Evolutionary conservation across 345 rosid species (phyloP).

Genomic region (Eucalyptus brandiana): DNA sequence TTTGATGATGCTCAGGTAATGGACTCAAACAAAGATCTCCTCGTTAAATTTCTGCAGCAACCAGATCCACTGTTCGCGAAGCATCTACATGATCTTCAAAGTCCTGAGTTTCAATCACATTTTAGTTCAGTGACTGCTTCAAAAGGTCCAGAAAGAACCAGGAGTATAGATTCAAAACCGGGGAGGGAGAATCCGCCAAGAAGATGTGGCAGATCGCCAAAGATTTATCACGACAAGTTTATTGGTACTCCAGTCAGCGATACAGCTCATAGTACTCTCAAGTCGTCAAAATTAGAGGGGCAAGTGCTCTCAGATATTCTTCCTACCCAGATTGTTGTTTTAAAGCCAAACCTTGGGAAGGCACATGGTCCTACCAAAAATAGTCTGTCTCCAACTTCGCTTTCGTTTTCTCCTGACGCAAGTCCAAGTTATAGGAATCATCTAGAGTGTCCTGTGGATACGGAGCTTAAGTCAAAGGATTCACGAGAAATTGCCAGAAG

Average conservation of each 20-base stretch:
- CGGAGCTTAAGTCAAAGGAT: constrained; percentile 50
- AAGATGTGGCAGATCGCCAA: constrained; percentile 10
- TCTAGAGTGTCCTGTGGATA: constrained; percentile 17
- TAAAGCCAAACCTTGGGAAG: constrained; percentile 78
- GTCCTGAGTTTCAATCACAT: constrained; percentile 21
- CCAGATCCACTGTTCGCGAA: constrained; percentile 79
- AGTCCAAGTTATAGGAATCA: constrained; percentile 17
- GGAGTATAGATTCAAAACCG: constrained; percentile 11
- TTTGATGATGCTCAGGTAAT: constrained; percentile 65
- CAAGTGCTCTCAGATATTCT: constrained; percentile 14
- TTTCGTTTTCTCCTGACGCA: constrained; percentile 31
- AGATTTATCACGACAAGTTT: constrained; percentile 11
- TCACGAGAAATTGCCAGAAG: constrained; percentile 57
- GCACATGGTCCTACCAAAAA: constrained; percentile 21
- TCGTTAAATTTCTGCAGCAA: constrained; percentile 75
- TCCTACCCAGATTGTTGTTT: constrained; percentile 81
- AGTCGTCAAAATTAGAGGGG: constrained; percentile 25
- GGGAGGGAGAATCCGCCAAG: constrained; percentile 23
- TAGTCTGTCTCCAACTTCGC: constrained; percentile 39
- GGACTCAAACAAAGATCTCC: constrained; percentile 69
- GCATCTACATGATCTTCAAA: constrained; percentile 66
- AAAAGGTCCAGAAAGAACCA: constrained; percentile 8
- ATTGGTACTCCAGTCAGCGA: constrained; percentile 12
- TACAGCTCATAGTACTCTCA: constrained; percentile 8
- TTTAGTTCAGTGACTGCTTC: neutral